Percentiles rank a stretch among this genome's conserved stretches.
Conservation (phyloP, 2,329 filamentous ascomycete genomes). For the Pseudogymnoascus sp. region DNA sequence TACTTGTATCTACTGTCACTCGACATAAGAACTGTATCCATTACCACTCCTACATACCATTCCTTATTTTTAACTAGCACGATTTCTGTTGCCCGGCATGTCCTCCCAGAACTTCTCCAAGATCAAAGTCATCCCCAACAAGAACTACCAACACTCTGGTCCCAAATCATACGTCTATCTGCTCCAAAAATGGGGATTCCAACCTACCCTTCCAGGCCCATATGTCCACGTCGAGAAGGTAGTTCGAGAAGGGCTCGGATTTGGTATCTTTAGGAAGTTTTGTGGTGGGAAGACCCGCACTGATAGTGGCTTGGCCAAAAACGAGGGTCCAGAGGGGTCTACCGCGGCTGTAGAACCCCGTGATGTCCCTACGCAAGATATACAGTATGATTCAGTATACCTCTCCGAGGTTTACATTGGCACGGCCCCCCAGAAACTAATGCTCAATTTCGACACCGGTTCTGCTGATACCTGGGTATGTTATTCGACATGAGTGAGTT, state of each 20-base stretch:
- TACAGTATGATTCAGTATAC: conserved; percentile 61
- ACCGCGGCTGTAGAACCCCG: conserved; percentile 32
- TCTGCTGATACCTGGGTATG: conserved; percentile 63
- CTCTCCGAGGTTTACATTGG: conserved; percentile 59
- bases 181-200: conserved; percentile 55
- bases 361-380: conserved; percentile 53
- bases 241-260: conserved; percentile 32
- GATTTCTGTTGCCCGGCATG: conserved; percentile 18
- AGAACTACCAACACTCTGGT: conserved; percentile 51
- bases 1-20: background rate
- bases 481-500: background rate
- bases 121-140: conserved; percentile 48
- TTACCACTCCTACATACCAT: background rate
- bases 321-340: conserved; percentile 27
- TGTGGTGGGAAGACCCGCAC: conserved; percentile 44
- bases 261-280: conserved; percentile 39
- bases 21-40: background rate
- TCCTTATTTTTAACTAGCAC: background rate
- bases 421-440: conserved; percentile 54
- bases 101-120: conserved; percentile 31
- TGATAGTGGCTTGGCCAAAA: conserved; percentile 43
- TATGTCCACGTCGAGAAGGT: conserved; percentile 46
- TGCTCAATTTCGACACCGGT: conserved; percentile 63
- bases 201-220: conserved; percentile 55
- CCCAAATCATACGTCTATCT: conserved; percentile 56